Evolutionary conservation across 148 eudicot species (phyloP), one percentile per base, ranked within the genome.

Genomic region (Rhododendron williamsianum): DNA sequence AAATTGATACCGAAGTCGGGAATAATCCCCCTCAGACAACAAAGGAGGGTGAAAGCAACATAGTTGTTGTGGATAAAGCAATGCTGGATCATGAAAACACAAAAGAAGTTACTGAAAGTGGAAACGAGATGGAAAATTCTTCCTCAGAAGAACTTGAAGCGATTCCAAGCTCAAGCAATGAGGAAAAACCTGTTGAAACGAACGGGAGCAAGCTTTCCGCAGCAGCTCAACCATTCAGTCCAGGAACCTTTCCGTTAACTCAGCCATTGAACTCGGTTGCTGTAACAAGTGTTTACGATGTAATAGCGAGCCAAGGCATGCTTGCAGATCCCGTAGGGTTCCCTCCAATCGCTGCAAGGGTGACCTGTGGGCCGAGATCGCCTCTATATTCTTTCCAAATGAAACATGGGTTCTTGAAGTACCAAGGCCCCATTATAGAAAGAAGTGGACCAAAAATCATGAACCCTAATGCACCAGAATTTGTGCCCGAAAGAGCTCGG

Each of bases 381-480:
- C 92, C 96, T 52, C 87, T 97, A 85, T 95, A 92, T 84, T 92
- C 90, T 48, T 86, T 91, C 65, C 92, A 89, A 30, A 85, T 88
- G 74, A 92, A 92, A 86, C 91, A 89, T 52, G 92, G 93, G 16
- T 84, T 87, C 60, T 80, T 88, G 86, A 91, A 89, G 63, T 88
- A 91, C 83, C 90, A 80, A 65, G 80, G 41, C 19, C 88, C 89
- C 25, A 73, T 43, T 46, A 4, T 79, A 54, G 90, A 88, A 54
- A 84, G 85, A 54, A 88, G 77, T 56, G 89, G 89, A 36, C 86
- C 88, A 3, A 91, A 87, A 83, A 86, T 89, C 67, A 97, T 97
- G 99, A 97, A 97, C 86, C 98, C 99, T 12, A 91, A 97, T 87
- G 99, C 99, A 63, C 99, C 99, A 46, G 99, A 95, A 86, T 97